phyloP scores from a whole-genome alignment of 2,329 filamentous ascomycete species.

The Neopestalotiopsis sp. region DNA sequence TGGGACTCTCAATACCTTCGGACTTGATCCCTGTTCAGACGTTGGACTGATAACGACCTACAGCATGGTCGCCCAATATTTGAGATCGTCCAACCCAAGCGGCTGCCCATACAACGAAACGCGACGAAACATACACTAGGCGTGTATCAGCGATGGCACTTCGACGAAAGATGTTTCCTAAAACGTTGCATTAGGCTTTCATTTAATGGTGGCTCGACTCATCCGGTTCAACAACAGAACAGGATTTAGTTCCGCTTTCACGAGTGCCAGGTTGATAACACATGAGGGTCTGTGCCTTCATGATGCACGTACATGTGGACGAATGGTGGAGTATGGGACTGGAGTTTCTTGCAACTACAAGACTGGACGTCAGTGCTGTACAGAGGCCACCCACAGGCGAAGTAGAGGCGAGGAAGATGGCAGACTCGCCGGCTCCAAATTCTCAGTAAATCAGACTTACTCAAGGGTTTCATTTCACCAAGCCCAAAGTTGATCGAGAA shows the following conservation, averaged over 20 bases:
- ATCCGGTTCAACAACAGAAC: not conserved
- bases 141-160: not conserved
- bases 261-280: too few relatives aligned
- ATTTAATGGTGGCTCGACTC: not conserved
- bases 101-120: not conserved
- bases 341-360: too few relatives aligned
- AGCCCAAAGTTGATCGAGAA: not conserved
- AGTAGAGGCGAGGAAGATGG: too few relatives aligned
- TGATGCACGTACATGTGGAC: too few relatives aligned
- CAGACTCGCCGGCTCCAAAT: not conserved
- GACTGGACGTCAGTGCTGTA: too few relatives aligned
- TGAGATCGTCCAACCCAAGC: not conserved
- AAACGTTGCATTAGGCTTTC: not conserved
- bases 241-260: too few relatives aligned
- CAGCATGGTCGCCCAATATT: not conserved
- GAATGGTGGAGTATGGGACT: too few relatives aligned
- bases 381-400: too few relatives aligned
- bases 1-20: not conserved
- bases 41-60: not conserved
- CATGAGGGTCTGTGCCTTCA: too few relatives aligned
- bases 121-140: not conserved
- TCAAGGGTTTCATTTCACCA: not conserved
- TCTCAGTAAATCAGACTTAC: not conserved
- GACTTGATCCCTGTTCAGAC: not conserved
- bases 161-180: not conserved